Evolutionary conservation across 805 yeast genomes (phyloP), one percentile per base, ranked within the genome.

Genomic region (Metschnikowia anglica): DNA sequence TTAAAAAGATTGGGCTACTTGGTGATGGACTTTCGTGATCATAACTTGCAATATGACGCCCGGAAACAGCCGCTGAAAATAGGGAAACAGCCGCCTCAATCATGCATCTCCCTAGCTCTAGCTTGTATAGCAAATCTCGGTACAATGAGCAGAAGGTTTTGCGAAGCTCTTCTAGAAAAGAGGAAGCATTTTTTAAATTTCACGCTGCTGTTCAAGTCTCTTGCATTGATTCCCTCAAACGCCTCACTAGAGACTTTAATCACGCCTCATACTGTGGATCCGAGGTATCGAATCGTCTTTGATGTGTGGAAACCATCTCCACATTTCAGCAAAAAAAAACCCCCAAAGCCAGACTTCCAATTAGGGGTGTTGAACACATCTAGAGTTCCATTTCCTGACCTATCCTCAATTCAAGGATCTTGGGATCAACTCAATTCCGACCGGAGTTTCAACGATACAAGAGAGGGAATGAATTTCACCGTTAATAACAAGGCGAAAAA

Each of bases 301-400:
- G 73, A 84, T 54, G 85, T 87, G 2, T 90, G 97, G 96, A 88
- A 86, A 59, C 97, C 98, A 2, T 68, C 73, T 2, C 73, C 85
- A 0, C 63, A 68, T 2, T 90, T 85, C 66, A 81, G 81, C 45
- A 88, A 88, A 53, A 80, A 79, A 25, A 54, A 58, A 17, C 95
- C 95, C 0, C 80, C 83, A 0, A 34, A 56, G 2, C 95, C 97
- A 1, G 90, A 90, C 59, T 90, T 77, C 58, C 88, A 83, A 52
- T 63, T 91, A 1, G 71, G 77, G 2, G 78, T 88, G 0, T 71
- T 79, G 12, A 76, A 80, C 44, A 71, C 77, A 3, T 66, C 65
- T 9, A 59, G 61, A 2, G 40, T 56, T 18, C 59, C 60, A 13
- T 73, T 83, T 36, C 87, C 88, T 0, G 61, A 67, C 0, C 61